These are phyloP conservation scores for Botrytis elliptica DNA, from an alignment of 2,329 filamentous ascomycete genomes.

Conservation along the genomic window DNA sequence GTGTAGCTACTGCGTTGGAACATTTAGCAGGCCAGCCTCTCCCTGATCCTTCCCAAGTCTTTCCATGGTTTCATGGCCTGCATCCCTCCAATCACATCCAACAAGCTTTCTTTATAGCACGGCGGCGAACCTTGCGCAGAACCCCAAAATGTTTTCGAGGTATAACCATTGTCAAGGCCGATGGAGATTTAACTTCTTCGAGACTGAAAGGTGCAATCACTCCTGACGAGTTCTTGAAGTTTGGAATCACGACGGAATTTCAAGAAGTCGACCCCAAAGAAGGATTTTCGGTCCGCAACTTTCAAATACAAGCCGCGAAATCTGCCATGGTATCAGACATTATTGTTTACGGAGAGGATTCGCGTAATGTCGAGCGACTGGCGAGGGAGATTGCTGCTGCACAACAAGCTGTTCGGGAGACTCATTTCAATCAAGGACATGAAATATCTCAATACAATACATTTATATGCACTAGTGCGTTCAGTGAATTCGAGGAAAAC, in stretches of 20 bases:
- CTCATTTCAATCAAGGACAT: slow-evolving; percentile 56
- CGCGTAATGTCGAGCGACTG: slow-evolving; percentile 59
- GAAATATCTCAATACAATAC: slow-evolving; percentile 73
- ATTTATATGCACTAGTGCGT: slow-evolving; percentile 68
- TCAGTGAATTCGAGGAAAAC: slow-evolving; percentile 68
- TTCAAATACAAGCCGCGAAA: slow-evolving; percentile 93
- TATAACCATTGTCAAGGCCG: slow-evolving; percentile 84
- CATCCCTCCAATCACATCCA: slow-evolving; percentile 88
- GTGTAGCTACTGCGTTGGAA: slow-evolving; percentile 71
- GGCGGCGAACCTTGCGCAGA: slow-evolving; percentile 67
- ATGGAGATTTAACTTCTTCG: slow-evolving; percentile 70
- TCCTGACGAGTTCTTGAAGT: slow-evolving; percentile 68
- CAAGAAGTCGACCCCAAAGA: slow-evolving; percentile 81
- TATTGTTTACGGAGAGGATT: slow-evolving; percentile 81
- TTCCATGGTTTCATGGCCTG: slow-evolving; percentile 94
- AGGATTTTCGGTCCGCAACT: slow-evolving; percentile 94
- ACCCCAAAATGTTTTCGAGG: slow-evolving; percentile 76
- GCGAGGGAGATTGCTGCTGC: slow-evolving; percentile 70
- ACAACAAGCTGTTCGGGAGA: slow-evolving; percentile 71
- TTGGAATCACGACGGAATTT: slow-evolving; percentile 53
- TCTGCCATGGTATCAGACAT: slow-evolving; percentile 86
- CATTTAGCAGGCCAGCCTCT: slow-evolving; percentile 75
- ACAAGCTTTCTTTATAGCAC: slow-evolving; percentile 81
- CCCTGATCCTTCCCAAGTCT: slow-evolving; percentile 81
- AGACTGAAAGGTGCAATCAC: slow-evolving; percentile 85